phyloP scores from a whole-genome alignment of 2,329 filamentous ascomycete genomes.

The Fusarium armeniacum region DNA sequence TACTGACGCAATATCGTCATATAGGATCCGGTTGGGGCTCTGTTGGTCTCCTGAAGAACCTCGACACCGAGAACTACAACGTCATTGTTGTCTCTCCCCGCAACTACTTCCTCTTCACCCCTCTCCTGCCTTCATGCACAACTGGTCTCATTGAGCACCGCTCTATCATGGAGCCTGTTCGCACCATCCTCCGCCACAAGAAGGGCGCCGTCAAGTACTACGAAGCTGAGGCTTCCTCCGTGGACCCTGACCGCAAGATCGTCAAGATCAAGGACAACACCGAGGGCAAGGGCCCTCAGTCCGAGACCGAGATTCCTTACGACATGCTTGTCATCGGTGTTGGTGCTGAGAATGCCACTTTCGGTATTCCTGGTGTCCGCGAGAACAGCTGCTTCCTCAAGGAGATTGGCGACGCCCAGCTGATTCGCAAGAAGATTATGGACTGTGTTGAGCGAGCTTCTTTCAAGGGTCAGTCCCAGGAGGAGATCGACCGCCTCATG shows the following conservation, averaged over 20 bases:
- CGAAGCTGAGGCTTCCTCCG: conserved; percentile 96
- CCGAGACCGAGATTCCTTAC: conserved; percentile 90
- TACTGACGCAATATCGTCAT: conserved; percentile 44
- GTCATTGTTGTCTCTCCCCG: conserved; percentile 97
- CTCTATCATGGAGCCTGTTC: conserved; percentile 99
- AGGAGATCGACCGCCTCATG: conserved; percentile 92
- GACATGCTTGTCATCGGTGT: conserved; percentile 99
- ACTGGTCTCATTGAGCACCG: conserved; percentile 98
- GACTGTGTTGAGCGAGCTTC: conserved; percentile 98
- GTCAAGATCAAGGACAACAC: conserved; percentile 93
- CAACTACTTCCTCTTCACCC: conserved; percentile 99
- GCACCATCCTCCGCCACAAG: conserved; percentile 96
- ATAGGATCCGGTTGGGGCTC: conserved; percentile 95
- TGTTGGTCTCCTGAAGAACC: conserved; percentile 96
- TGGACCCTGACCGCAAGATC: conserved; percentile 91
- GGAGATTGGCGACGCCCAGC: conserved; percentile 96
- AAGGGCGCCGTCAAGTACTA: conserved; percentile 95
- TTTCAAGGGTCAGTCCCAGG: conserved; percentile 93
- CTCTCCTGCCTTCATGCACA: conserved; percentile 95
- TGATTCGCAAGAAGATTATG: conserved; percentile 99
- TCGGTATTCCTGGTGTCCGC: conserved; percentile 94
- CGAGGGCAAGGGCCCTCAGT: conserved; percentile 86
- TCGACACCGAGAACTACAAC: conserved; percentile 99
- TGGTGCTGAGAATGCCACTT: conserved; percentile 97
- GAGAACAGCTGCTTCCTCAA: conserved; percentile 99